These are phyloP conservation scores for Cinnamomum micranthum DNA, from an alignment of 164 flowering plant species.

Conservation along the genomic window DNA sequence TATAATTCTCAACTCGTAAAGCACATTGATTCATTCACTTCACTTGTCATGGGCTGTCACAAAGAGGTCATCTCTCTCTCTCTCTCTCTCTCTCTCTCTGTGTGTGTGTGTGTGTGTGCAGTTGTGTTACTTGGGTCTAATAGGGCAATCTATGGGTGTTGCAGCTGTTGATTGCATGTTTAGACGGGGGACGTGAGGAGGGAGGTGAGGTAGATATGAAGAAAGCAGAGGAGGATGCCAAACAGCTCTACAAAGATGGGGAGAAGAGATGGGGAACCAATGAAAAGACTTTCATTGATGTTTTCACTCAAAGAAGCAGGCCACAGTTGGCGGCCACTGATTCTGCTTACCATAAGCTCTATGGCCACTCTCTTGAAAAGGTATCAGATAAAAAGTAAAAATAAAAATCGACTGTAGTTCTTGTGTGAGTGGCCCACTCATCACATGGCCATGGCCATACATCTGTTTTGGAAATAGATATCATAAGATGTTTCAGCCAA, in stretches of 20 bases:
- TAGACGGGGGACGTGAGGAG: background rate
- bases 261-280: background rate
- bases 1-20: conserved; percentile 26
- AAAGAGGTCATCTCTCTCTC: conserved; percentile 8
- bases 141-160: too few relatives aligned
- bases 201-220: background rate
- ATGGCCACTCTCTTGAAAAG: background rate
- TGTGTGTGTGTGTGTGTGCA: too few relatives aligned
- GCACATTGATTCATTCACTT: background rate
- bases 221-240: background rate
- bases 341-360: background rate
- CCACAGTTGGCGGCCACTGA: background rate
- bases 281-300: background rate
- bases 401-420: too few relatives aligned
- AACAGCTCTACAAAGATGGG: background rate
- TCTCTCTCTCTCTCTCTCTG: background rate
- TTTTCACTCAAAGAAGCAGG: background rate
- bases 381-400: background rate
- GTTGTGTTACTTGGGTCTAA: too few relatives aligned
- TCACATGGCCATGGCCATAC: too few relatives aligned
- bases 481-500: too few relatives aligned
- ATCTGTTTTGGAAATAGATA: too few relatives aligned
- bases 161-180: background rate
- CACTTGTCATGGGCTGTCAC: background rate
- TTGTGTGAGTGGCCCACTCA: too few relatives aligned